Evolutionary conservation across 768 basidiomycete species (phyloP).

Genomic region (Tricholoma bakamatsutake): DNA sequence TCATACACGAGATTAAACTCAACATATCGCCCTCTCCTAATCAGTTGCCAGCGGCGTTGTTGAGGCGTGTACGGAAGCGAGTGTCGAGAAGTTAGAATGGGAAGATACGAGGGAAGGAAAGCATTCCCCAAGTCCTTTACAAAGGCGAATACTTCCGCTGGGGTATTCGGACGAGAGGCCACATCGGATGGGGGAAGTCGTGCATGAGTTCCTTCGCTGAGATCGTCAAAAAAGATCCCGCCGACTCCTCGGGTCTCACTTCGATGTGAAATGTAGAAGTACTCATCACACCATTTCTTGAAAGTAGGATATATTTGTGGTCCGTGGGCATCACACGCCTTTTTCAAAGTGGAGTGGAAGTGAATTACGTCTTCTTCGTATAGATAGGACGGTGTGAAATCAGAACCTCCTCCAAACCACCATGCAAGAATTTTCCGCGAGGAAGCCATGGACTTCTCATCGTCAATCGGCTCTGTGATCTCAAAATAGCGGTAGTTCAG

Average conservation of each 20-base stretch:
- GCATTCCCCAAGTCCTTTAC: constrained; percentile 67
- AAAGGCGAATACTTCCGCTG: constrained; percentile 73
- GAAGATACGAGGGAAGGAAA: constrained; percentile 87
- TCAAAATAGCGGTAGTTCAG: constrained; percentile 98
- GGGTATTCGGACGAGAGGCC: constrained; percentile 42
- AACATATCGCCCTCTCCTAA: constrained; percentile 89
- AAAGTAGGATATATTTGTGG: constrained; percentile 64
- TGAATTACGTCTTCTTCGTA: constrained; percentile 81
- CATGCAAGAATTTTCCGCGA: constrained; percentile 67
- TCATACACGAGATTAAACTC: constrained; percentile 92
- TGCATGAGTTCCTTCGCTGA: constrained; percentile 60
- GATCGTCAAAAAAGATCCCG: constrained; percentile 96
- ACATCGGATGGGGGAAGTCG: constrained; percentile 43
- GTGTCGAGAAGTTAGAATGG: constrained; percentile 65
- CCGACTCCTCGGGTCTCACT: constrained; percentile 84
- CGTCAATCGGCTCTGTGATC: constrained; percentile 49
- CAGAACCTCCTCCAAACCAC: constrained; percentile 99
- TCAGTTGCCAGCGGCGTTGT: constrained; percentile 86
- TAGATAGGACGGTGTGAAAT: constrained; percentile 92
- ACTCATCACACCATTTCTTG: constrained; percentile 97
- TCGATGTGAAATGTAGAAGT: constrained; percentile 91
- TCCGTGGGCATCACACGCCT: constrained; percentile 71
- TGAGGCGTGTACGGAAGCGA: constrained; percentile 52
- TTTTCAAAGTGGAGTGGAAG: constrained; percentile 78
- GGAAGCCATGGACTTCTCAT: constrained; percentile 24